Evolutionary conservation across 805 yeast genomes (phyloP).

Genomic region (Wickerhamomyces strasburgensis): DNA sequence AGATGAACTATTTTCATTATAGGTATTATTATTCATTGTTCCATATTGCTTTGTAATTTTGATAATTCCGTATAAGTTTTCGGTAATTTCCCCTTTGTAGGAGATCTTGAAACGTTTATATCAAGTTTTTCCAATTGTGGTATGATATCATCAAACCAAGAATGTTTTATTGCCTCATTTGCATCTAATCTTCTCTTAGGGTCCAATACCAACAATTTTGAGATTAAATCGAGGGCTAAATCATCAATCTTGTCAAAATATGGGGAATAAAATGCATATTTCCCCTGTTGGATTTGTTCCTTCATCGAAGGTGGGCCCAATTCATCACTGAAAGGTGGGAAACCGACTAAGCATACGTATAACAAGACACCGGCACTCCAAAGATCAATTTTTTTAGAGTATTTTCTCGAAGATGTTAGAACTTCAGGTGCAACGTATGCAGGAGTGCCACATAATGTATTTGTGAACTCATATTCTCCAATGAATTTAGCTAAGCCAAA

Average conservation of each 20-base stretch:
- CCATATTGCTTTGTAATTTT: slow-evolving; percentile 10
- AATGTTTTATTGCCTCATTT: slow-evolving; percentile 77
- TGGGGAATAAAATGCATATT: slow-evolving; percentile 71
- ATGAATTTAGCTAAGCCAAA: slow-evolving; percentile 63
- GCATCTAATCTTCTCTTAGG: slow-evolving; percentile 75
- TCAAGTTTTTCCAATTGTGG: neutral
- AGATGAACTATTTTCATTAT: too few relatives aligned
- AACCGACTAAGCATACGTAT: slow-evolving; percentile 77
- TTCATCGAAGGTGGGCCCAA: slow-evolving; percentile 74
- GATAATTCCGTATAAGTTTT: slow-evolving; percentile 36
- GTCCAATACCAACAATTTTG: slow-evolving; percentile 57
- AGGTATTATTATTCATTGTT: too few relatives aligned
- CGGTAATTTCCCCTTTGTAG: slow-evolving; percentile 27
- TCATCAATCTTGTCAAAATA: slow-evolving; percentile 74
- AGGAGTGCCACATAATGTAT: slow-evolving; percentile 81
- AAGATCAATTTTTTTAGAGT: slow-evolving; percentile 68
- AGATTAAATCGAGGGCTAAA: slow-evolving; percentile 58
- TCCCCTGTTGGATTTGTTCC: slow-evolving; percentile 64
- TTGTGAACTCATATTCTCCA: slow-evolving; percentile 69
- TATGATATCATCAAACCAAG: slow-evolving; percentile 57
- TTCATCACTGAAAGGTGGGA: slow-evolving; percentile 82
- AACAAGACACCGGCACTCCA: slow-evolving; percentile 81
- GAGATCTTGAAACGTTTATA: slow-evolving; percentile 24
- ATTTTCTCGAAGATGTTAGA: slow-evolving; percentile 43
- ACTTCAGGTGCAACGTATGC: slow-evolving; percentile 87